Conservation (phyloP, 148 eudicot genomes). For the Bassia scoparia region DNA sequence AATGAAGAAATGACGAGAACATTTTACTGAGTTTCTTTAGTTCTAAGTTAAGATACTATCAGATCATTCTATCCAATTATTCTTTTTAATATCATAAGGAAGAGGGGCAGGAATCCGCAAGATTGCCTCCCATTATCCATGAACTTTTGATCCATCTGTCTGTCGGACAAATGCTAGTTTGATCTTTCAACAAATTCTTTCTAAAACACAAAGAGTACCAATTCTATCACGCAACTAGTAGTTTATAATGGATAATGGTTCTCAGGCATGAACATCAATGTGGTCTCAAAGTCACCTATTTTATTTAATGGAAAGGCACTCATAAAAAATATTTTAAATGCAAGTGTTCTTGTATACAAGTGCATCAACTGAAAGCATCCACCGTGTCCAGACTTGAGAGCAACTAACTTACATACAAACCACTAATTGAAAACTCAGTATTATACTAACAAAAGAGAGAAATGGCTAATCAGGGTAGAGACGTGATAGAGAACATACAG, state of each 20-base stretch:
- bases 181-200: constrained; percentile 76
- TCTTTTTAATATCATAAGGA: too few species aligned
- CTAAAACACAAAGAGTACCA: constrained; percentile 43
- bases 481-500: not conserved
- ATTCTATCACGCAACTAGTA: not conserved
- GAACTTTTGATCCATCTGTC: constrained; percentile 45
- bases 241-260: not conserved
- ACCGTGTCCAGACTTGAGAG: not conserved
- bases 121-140: constrained; percentile 53
- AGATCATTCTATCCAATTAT: too few species aligned
- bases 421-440: not conserved
- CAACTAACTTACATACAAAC: not conserved
- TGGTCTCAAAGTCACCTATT: too few species aligned
- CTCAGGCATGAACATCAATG: not conserved
- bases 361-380: not conserved
- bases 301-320: too few species aligned
- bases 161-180: constrained; percentile 68
- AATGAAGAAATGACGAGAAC: too few species aligned
- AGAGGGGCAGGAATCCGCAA: not conserved
- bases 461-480: not conserved
- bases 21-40: too few species aligned
- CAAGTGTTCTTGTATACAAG: not conserved
- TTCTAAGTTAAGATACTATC: too few species aligned
- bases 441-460: not conserved
- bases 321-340: too few species aligned